Evolutionary conservation across 139 green algal species (phyloP), one percentile per base, ranked within the genome.

Genomic region (Klebsormidium nitens): DNA sequence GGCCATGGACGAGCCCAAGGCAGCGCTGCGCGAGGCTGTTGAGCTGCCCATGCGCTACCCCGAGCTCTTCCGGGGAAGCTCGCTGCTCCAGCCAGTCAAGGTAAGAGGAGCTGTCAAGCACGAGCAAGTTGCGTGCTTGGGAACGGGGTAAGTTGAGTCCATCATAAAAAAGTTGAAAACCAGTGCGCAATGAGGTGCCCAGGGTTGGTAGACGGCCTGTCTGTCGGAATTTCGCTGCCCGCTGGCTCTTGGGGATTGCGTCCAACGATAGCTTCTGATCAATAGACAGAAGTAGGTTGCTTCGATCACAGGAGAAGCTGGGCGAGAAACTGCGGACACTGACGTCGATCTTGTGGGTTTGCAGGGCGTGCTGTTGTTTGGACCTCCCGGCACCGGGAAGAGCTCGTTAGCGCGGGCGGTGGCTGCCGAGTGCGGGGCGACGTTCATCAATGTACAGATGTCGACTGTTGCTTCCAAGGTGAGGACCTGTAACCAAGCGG

Each of bases 1-100:
- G 0, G 72, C 72, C 8, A 72, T 84, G 56, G 72, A 81, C 40
- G 38, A 2, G 19, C 73, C 70, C 50, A 84, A 84, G 64, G 49
- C 66, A 29, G 66, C 55, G 38, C 50, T 85, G 60, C 63, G 81
- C 36, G 81, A 86, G 59, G 73, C 85, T 50, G 82, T 89, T 5
- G 83, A 86, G 67, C 62, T 88, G 71, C 84, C 84, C 23, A 76
- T 89, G 64, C 74, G 81, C 56, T 55, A 81, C 31, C 84, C 84
- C 1, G 80, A 88, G 82, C 83, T 89, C 2, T 88, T 89, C 49
- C 64, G 60, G 42, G 66, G 77, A 19, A 80, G 82, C 32, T 28
- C 79, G 2, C 79, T 89, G 11, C 76, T 77, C 6, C 77, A 80
- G 59, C 82, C 82, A 8, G 84, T 70, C 59, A 88, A 88, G 29